Evolutionary conservation across 331 rosid genomes (phyloP).

Genomic region (Rhamnella rubrinervis): DNA sequence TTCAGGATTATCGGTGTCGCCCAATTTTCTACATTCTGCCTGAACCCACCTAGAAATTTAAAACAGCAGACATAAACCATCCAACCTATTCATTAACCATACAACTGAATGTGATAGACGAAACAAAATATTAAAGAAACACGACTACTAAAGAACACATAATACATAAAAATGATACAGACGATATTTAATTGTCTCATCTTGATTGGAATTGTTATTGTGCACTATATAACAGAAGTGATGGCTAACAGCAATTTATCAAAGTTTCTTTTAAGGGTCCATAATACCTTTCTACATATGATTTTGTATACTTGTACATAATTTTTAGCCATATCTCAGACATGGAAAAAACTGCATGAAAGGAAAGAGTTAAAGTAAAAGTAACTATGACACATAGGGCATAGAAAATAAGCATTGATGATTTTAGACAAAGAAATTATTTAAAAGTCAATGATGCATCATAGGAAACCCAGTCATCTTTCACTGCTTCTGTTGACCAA

Average conservation of each 20-base stretch:
- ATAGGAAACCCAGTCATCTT: neutral
- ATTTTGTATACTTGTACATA: too few relatives aligned
- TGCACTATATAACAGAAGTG: neutral
- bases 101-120: slow-evolving; percentile 16
- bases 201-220: neutral
- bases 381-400: too few relatives aligned
- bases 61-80: slow-evolving; percentile 19
- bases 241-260: neutral
- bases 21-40: slow-evolving; percentile 86
- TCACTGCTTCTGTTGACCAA: neutral
- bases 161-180: neutral
- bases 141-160: neutral
- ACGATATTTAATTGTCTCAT: too few relatives aligned
- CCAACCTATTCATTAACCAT: slow-evolving; percentile 15
- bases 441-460: neutral
- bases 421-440: too few relatives aligned
- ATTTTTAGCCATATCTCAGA: too few relatives aligned
- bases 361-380: too few relatives aligned
- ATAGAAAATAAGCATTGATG: too few relatives aligned
- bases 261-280: too few relatives aligned
- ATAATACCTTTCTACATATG: too few relatives aligned
- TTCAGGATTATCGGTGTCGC: slow-evolving; percentile 93
- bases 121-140: neutral
- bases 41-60: slow-evolving; percentile 83
- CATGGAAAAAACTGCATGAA: too few relatives aligned